phyloP scores from a whole-genome alignment of 2,329 filamentous ascomycete genomes.

The Aspergillus thermomutatus region DNA sequence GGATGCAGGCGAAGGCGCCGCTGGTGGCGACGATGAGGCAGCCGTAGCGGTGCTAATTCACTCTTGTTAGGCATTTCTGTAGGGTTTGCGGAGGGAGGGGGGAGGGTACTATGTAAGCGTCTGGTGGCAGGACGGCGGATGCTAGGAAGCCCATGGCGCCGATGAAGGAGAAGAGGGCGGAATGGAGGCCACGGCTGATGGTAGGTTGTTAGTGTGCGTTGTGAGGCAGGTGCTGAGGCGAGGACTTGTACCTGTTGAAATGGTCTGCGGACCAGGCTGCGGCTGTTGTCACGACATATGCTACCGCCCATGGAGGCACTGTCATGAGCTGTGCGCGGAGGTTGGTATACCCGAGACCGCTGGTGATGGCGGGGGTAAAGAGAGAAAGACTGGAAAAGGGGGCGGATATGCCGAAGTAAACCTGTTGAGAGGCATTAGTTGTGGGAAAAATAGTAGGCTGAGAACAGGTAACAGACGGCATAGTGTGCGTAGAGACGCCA shows the following conservation, averaged over 20 bases:
- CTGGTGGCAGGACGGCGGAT: constrained; percentile 60
- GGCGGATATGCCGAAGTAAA: constrained; percentile 52
- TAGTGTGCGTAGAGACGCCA: constrained; percentile 54
- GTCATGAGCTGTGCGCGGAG: constrained; percentile 64
- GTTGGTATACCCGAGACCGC: constrained; percentile 53
- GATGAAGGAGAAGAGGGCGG: constrained; percentile 48
- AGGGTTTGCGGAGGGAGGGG: not conserved
- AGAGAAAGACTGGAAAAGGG: constrained; percentile 58
- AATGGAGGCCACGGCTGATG: constrained; percentile 48
- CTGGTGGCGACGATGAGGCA: constrained; percentile 66
- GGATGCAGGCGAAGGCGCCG: constrained; percentile 66
- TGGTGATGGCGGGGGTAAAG: constrained; percentile 64
- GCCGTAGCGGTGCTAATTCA: constrained; percentile 56
- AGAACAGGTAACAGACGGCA: constrained; percentile 34
- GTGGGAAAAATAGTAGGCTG: not conserved
- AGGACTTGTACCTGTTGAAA: constrained; percentile 29
- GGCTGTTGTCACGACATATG: constrained; percentile 51
- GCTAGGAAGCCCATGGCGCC: constrained; percentile 59
- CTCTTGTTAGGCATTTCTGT: not conserved
- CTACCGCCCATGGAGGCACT: constrained; percentile 62
- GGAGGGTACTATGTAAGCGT: constrained; percentile 49
- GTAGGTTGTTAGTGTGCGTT: constrained; percentile 28
- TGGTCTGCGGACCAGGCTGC: constrained; percentile 61
- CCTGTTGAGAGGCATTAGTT: constrained; percentile 20
- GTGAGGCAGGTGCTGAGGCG: not conserved